These are phyloP conservation scores for Salix purpurea DNA, from an alignment of 345 rosid genomes.

Conservation along the genomic window DNA sequence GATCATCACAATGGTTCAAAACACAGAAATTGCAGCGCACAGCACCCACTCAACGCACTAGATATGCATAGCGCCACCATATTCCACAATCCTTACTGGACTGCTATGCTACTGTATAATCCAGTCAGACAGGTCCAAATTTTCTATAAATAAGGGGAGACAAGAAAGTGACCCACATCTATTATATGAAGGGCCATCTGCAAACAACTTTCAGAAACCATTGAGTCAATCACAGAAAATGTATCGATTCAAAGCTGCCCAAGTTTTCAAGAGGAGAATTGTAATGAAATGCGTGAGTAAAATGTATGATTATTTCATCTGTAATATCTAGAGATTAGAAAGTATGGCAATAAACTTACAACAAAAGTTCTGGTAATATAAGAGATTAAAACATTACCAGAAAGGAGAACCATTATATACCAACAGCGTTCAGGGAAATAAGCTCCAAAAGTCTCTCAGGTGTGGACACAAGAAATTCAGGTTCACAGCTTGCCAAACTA, in stretches of 20 bases:
- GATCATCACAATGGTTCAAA: not conserved
- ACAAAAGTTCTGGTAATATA: not conserved
- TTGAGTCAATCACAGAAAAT: not conserved
- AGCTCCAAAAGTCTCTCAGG: constrained; percentile 90
- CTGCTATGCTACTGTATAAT: not conserved
- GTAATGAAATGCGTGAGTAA: not conserved
- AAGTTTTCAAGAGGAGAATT: not conserved
- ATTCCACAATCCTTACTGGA: not conserved
- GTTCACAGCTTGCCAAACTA: constrained; percentile 78
- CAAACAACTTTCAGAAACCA: not conserved
- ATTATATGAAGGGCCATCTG: not conserved
- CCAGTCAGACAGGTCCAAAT: not conserved
- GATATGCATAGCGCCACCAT: not conserved
- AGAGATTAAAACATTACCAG: constrained; percentile 47
- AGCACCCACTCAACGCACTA: not conserved
- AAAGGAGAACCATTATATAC: constrained; percentile 62
- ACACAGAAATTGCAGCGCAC: not conserved
- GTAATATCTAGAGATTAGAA: not conserved
- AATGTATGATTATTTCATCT: not conserved
- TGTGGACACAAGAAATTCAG: constrained; percentile 82
- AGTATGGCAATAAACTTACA: not conserved
- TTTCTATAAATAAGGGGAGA: not conserved
- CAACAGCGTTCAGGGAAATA: constrained; percentile 59
- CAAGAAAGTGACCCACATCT: not conserved
- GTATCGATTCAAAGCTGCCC: not conserved